Conservation (phyloP, 176 grass and related monocot species). For the Microstegium vimineum region DNA sequence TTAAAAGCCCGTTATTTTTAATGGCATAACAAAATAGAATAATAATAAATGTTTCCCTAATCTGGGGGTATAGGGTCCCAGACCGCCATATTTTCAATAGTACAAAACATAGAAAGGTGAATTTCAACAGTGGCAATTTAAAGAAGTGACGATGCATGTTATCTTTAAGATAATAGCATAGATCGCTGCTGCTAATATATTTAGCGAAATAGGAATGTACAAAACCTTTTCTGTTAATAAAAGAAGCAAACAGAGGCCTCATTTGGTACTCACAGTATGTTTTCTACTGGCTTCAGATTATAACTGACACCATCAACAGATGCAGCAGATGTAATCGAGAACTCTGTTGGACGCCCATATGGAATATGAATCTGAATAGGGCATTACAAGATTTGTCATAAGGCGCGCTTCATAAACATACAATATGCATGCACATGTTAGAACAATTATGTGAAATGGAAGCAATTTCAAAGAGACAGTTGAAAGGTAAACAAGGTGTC, state of each 20-base stretch:
- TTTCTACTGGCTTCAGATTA: slow-evolving; percentile 55
- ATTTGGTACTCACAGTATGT: slow-evolving; percentile 51
- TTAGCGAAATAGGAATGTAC: background rate
- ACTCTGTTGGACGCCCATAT: slow-evolving; percentile 49
- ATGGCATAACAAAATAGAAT: too few relatives aligned
- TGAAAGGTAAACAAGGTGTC: background rate
- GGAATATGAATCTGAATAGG: slow-evolving; percentile 69
- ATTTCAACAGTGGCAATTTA: background rate
- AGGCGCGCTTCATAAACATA: background rate
- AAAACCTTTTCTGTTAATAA: background rate
- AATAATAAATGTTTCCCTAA: too few relatives aligned
- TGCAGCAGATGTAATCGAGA: slow-evolving; percentile 52
- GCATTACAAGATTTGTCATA: slow-evolving; percentile 20
- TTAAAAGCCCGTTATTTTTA: background rate
- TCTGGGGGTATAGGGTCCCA: background rate
- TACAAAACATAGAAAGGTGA: background rate
- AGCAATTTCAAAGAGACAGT: background rate
- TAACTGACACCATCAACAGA: slow-evolving; percentile 44
- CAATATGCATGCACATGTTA: background rate
- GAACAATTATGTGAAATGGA: background rate
- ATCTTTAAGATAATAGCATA: background rate
- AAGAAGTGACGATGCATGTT: background rate
- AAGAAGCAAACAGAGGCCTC: background rate
- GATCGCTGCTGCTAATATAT: background rate
- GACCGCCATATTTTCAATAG: background rate